phyloP scores from a whole-genome alignment of 441 rosid genomes.

The Erodium texanum region DNA sequence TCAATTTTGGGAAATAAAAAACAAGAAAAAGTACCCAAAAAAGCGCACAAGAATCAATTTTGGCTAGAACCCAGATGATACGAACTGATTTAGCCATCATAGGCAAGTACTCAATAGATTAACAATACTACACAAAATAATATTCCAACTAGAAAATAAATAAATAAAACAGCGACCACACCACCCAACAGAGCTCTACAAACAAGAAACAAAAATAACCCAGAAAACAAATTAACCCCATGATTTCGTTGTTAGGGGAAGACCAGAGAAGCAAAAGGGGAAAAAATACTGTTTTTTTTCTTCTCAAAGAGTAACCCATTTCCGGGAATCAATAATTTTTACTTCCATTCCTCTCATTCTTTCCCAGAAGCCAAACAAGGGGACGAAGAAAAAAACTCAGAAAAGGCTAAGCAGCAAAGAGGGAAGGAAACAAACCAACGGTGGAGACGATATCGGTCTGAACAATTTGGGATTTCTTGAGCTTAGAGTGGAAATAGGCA shows the following conservation, averaged over 20 bases:
- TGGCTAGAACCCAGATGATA: constrained; percentile 5
- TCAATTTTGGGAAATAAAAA: neutral
- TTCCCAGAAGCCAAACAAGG: constrained; percentile 4
- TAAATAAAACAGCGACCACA: neutral
- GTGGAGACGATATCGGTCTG: constrained; percentile 59
- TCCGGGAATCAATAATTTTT: neutral
- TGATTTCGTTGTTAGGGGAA: neutral
- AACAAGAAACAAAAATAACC: neutral
- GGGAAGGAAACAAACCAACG: constrained; percentile 52
- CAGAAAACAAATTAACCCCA: neutral
- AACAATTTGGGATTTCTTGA: constrained; percentile 59
- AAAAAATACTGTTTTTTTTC: neutral
- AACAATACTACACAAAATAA: neutral
- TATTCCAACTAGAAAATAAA: constrained; percentile 2
- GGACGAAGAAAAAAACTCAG: neutral
- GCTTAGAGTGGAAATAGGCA: constrained; percentile 73
- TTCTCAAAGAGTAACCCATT: neutral
- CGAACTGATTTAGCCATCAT: constrained; percentile 14
- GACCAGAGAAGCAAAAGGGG: neutral
- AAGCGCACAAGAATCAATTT: neutral
- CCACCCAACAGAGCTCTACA: neutral
- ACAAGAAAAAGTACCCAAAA: neutral
- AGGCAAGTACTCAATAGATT: constrained; percentile 9
- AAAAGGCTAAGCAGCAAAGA: neutral
- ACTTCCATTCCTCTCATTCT: neutral